phyloP scores from a whole-genome alignment of 1,284 basidiomycete genomes.

The Afroboletus lepidellus region DNA sequence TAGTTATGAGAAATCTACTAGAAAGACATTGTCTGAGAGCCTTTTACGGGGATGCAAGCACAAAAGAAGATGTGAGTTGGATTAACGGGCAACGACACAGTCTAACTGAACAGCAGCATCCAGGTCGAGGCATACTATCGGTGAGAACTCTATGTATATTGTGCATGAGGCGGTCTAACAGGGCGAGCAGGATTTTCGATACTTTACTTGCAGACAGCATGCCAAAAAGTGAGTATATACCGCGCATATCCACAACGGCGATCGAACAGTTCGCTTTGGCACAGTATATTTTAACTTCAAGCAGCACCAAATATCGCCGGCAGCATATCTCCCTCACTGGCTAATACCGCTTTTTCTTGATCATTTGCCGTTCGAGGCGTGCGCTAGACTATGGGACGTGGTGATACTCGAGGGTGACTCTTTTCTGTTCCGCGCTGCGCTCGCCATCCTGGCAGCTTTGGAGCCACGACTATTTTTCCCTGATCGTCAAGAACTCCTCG shows the following conservation, averaged over 20 bases:
- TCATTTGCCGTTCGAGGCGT: constrained; percentile 86
- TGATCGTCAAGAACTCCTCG: constrained; percentile 70
- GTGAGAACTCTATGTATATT: constrained; percentile 28
- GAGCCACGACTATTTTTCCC: constrained; percentile 88
- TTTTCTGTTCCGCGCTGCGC: constrained; percentile 78
- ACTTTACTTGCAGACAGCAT: constrained; percentile 89
- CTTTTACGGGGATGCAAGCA: constrained; percentile 73
- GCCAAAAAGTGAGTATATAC: constrained; percentile 74
- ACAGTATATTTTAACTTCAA: constrained; percentile 94
- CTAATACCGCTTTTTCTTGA: constrained; percentile 81
- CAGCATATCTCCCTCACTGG: constrained; percentile 78
- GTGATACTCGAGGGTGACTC: constrained; percentile 85
- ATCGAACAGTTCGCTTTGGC: constrained; percentile 3
- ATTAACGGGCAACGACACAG: constrained; percentile 15
- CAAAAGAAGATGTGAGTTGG: constrained; percentile 76
- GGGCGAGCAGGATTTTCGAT: constrained; percentile 76
- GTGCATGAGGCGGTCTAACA: constrained; percentile 20
- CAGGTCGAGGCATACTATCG: constrained; percentile 80
- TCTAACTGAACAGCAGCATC: constrained; percentile 28
- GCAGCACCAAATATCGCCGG: constrained; percentile 82
- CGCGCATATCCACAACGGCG: background rate
- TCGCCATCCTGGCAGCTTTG: constrained; percentile 82
- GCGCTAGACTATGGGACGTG: constrained; percentile 88
- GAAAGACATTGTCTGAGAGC: constrained; percentile 83
- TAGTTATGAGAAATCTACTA: constrained; percentile 86